phyloP scores from a whole-genome alignment of 371 early-diverging fungal genomes.

The Mucor lusitanicus region DNA sequence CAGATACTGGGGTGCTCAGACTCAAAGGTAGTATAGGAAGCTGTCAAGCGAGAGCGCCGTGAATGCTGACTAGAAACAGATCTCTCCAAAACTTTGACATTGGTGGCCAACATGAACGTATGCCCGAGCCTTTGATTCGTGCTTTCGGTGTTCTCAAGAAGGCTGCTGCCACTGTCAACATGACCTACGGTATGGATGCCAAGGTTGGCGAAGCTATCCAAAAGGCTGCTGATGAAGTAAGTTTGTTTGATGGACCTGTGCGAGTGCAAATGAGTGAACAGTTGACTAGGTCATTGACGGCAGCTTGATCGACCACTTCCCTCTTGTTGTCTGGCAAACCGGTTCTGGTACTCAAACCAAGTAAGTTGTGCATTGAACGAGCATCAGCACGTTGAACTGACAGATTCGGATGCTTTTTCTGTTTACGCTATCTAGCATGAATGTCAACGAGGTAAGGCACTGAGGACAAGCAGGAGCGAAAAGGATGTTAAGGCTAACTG shows the following conservation, averaged over 20 bases:
- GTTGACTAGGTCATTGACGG: slow-evolving; percentile 70
- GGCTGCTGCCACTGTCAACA: slow-evolving; percentile 84
- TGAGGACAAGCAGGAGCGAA: background rate
- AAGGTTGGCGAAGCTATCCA: slow-evolving; percentile 77
- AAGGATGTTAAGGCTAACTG: background rate
- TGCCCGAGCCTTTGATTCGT: slow-evolving; percentile 83
- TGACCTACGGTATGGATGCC: slow-evolving; percentile 69
- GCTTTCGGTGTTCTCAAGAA: slow-evolving; percentile 90
- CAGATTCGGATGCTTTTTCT: background rate
- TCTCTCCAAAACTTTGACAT: slow-evolving; percentile 86
- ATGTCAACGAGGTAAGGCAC: slow-evolving; percentile 66
- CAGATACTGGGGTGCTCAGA: slow-evolving; percentile 90
- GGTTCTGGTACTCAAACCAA: slow-evolving; percentile 88
- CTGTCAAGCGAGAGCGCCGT: background rate
- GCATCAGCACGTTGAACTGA: background rate
- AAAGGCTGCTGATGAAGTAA: slow-evolving; percentile 73
- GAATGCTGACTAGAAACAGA: slow-evolving; percentile 21
- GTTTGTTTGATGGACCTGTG: background rate
- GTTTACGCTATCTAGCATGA: slow-evolving; percentile 60
- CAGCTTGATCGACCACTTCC: slow-evolving; percentile 80
- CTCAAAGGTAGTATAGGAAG: slow-evolving; percentile 64
- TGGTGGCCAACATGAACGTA: slow-evolving; percentile 77
- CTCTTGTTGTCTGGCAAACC: slow-evolving; percentile 88
- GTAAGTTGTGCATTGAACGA: slow-evolving; percentile 64
- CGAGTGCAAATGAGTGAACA: background rate